phyloP scores from a whole-genome alignment of 495 filamentous ascomycete genomes.

The Penicillium salamii region DNA sequence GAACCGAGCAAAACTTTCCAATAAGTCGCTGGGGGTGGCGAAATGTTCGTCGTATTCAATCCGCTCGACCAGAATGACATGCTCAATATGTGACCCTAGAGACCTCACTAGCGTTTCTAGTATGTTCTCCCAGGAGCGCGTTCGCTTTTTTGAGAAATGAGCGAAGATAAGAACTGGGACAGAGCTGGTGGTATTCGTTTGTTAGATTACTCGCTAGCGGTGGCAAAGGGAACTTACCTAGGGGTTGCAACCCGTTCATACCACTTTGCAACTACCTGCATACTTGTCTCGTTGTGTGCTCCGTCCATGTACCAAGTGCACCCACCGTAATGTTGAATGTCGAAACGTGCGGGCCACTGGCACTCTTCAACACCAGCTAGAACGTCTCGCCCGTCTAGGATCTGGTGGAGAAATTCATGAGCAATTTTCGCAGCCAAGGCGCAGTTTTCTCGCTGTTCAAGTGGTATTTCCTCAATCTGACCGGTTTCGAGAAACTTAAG shows the following conservation, averaged over 20 bases:
- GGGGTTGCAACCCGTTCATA: constrained; percentile 18
- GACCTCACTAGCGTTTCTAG: neutral
- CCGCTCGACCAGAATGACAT: neutral
- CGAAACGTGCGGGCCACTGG: constrained; percentile 44
- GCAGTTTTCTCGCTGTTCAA: constrained; percentile 39
- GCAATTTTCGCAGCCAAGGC: constrained; percentile 36
- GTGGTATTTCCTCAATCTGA: constrained; percentile 17
- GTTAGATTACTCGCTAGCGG: neutral
- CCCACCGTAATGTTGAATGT: constrained; percentile 29
- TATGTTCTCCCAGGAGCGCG: constrained; percentile 1
- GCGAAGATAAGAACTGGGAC: constrained; percentile 2
- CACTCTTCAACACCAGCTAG: constrained; percentile 34
- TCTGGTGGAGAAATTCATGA: constrained; percentile 18
- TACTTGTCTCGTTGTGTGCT: constrained; percentile 48
- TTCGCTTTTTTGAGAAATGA: constrained; percentile 1
- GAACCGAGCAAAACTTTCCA: neutral
- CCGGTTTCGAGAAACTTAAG: no score
- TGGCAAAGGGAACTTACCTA: neutral
- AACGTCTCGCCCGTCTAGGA: constrained; percentile 24
- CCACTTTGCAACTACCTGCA: constrained; percentile 40
- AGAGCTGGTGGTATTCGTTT: neutral
- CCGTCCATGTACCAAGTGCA: constrained; percentile 46
- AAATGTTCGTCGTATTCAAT: neutral
- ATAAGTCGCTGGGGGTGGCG: neutral
- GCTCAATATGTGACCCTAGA: neutral